Base-by-base conservation (phyloP, 495 filamentous ascomycete genomes). In the Patellaria atrata region DNA sequence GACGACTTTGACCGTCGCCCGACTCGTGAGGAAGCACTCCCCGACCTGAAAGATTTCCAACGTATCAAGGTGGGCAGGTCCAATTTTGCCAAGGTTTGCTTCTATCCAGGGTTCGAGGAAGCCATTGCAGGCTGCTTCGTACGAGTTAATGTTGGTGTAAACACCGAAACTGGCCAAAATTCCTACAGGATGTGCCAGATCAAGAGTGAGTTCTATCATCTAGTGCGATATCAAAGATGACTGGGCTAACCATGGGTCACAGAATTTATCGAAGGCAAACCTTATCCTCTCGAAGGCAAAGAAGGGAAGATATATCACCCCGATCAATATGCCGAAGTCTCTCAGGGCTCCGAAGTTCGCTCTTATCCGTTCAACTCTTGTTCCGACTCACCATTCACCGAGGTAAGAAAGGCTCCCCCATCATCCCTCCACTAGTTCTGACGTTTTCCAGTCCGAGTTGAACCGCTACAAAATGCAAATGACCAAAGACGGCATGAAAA, bases 111-210 rank as follows among this genome's bases (percentile, higher is more conserved):
- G 8, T 93, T 99, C 37, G 77, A 85, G 12, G 67, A 82, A 21
- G 68, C 76, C 19, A 76, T 94, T 38, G 70, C 66, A 23, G 70
- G 73, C 30, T 89, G 82, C 57, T 94, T 77, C 54, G 73, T 70
- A 17, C 79, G 89, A 32, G 69, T 93, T 52, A 81, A 72, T 39
- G 67, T 91, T 43, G 83, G 83, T 15, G 62, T 73, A 11, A 73
- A 86, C 45, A 60, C 64, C 15, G 63, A 73, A 9, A 82, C 67
- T 5, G 71, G 75, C 11, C 55, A 68, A 38, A 79, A 75, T 37
- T 67, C 77, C 32, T 97, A 97, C 58, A 73, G 84, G 33, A 73
- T 97, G 63, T 77, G 75, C 22, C 56, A 81, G 45, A 83, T 96
- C 48, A 91, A 86, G 61, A 73, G 84, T 82, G 65, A 28, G 63